Percentiles rank a stretch among this genome's conserved stretches.
Conservation (phyloP, 2,329 filamentous ascomycete species). For the Chaetomiaceae sp. region DNA sequence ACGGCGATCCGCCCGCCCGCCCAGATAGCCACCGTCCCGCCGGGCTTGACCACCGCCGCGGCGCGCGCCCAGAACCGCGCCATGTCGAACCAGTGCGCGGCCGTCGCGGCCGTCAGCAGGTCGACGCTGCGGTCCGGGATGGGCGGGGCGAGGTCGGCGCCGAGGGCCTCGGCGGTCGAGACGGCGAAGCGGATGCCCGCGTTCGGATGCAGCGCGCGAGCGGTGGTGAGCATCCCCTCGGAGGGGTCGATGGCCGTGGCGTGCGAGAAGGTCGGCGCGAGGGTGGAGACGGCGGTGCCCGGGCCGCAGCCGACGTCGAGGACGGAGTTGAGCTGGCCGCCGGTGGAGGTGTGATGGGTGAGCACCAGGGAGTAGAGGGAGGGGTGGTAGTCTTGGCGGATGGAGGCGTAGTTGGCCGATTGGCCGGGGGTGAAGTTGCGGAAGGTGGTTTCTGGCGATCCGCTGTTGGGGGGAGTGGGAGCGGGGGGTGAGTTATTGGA, state of each 20-base stretch:
- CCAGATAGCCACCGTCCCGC: slow-evolving; percentile 3
- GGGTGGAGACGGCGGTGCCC: not conserved
- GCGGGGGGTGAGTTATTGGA: too few species aligned
- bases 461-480: too few species aligned
- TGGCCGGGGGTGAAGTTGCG: too few species aligned
- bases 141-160: not conserved
- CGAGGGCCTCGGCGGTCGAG: not conserved
- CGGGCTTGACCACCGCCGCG: not conserved
- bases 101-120: not conserved
- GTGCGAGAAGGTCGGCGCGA: not conserved
- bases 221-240: not conserved
- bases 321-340: not conserved
- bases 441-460: too few species aligned
- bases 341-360: not conserved
- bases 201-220: not conserved
- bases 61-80: not conserved
- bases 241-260: not conserved
- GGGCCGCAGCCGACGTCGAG: slow-evolving; percentile 3
- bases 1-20: not conserved
- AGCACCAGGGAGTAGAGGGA: slow-evolving; percentile 9
- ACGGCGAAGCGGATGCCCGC: not conserved
- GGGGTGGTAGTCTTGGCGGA: slow-evolving; percentile 1
- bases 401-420: not conserved
- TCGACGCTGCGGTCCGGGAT: not conserved
- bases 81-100: slow-evolving; percentile 7